Evolutionary conservation across 192 early-diverging fungal species (phyloP).

Genomic region (Podila epigama): DNA sequence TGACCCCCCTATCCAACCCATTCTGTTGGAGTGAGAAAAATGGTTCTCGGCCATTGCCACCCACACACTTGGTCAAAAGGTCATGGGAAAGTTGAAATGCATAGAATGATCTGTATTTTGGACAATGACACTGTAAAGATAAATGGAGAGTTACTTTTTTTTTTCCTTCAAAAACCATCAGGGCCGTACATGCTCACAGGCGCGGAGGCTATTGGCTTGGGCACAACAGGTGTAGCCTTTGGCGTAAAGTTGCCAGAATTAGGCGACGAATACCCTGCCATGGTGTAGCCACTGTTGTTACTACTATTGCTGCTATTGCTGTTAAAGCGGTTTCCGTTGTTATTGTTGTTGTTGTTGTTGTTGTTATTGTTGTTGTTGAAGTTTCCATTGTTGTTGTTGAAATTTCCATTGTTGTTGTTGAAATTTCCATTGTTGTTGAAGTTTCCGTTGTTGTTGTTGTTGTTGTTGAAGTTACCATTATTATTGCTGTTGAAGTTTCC

Average conservation of each 20-base stretch:
- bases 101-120: neutral
- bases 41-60: too few species aligned
- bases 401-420: neutral
- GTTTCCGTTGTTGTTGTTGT: constrained; percentile 1
- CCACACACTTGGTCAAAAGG: too few species aligned
- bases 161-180: constrained; percentile 14
- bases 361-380: constrained; percentile 4
- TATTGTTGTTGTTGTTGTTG: neutral
- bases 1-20: too few species aligned
- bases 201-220: constrained; percentile 17
- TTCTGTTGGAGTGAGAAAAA: too few species aligned
- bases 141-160: neutral
- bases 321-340: neutral
- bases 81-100: too few species aligned
- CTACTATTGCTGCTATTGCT: neutral
- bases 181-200: constrained; percentile 33
- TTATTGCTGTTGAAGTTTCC: neutral
- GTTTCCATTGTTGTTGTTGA: constrained; percentile 1
- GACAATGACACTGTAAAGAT: neutral
- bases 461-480: constrained; percentile 11
- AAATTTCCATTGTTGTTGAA: neutral
- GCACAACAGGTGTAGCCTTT: constrained; percentile 27
- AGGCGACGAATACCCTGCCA: neutral
- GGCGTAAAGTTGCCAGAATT: constrained; percentile 1
- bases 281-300: neutral